phyloP scores from a whole-genome alignment of 2,329 filamentous ascomycete species.

The Fusarium nisikadoi region DNA sequence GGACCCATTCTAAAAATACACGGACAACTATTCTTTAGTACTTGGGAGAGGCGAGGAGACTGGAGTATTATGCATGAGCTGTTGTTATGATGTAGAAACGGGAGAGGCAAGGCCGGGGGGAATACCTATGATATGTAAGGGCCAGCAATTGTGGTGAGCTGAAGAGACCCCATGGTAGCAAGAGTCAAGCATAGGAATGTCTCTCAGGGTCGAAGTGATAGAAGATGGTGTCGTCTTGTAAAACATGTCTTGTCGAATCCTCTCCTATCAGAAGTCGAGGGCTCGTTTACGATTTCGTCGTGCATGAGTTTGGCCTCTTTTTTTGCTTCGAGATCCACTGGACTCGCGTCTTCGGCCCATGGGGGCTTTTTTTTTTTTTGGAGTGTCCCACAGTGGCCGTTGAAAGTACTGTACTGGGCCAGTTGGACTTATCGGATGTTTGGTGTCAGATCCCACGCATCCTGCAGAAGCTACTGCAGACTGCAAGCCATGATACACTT shows the following conservation, averaged over 20 bases:
- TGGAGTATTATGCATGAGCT: slow-evolving; percentile 1
- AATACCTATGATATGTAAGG: slow-evolving; percentile 14
- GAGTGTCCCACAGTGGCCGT: slow-evolving; percentile 6
- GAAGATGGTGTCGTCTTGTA: slow-evolving; percentile 32
- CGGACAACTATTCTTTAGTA: slow-evolving; percentile 14
- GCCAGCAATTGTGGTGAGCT: slow-evolving; percentile 9
- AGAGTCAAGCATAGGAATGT: slow-evolving; percentile 32
- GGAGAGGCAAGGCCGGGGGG: not conserved
- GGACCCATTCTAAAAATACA: slow-evolving; percentile 44
- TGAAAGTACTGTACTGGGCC: slow-evolving; percentile 28
- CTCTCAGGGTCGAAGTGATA: slow-evolving; percentile 27
- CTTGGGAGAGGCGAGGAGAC: slow-evolving; percentile 21
- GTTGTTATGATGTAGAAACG: not conserved
- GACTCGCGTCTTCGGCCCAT: slow-evolving; percentile 24
- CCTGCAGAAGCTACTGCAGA: slow-evolving; percentile 19
- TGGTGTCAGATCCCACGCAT: slow-evolving; percentile 36
- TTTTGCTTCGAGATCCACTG: slow-evolving; percentile 23
- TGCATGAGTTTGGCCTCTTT: slow-evolving; percentile 33
- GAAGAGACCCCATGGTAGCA: slow-evolving; percentile 5
- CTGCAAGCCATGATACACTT: slow-evolving; percentile 39
- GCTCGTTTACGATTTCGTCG: slow-evolving; percentile 31
- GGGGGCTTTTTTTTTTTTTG: slow-evolving; percentile 9
- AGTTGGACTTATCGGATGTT: slow-evolving; percentile 33
- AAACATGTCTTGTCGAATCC: slow-evolving; percentile 24
- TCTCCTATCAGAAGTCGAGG: slow-evolving; percentile 34